A percentile compares a stretch with the other conserved stretches of the same genome.
phyloP scores from a whole-genome alignment of 306 rosid genomes.

The Gastrolobium bilobum region DNA sequence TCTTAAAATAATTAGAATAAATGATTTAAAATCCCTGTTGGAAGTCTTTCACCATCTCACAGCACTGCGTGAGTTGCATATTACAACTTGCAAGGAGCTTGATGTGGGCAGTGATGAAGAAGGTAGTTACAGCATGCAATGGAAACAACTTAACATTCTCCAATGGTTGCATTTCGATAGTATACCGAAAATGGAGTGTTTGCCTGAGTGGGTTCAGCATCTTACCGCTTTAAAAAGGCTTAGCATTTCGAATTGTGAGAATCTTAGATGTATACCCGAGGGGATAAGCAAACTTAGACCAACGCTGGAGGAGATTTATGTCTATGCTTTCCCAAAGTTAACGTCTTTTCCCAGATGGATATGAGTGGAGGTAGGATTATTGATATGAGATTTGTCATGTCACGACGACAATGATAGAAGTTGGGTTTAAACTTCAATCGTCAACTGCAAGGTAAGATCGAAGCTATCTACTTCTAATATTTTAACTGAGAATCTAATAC shows the following conservation, averaged over 20 bases:
- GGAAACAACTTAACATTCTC: neutral
- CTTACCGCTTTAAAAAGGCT: neutral
- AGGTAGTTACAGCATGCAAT: constrained; percentile 21
- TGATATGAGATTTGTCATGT: too few species aligned
- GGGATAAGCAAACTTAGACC: neutral
- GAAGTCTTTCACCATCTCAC: constrained; percentile 15
- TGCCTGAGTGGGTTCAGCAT: constrained; percentile 17
- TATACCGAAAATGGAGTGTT: constrained; percentile 18
- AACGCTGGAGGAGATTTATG: fast-evolving
- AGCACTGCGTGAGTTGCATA: neutral
- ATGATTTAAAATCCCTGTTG: neutral
- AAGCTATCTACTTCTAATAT: too few species aligned
- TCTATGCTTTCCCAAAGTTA: neutral
- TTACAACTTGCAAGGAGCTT: fast-evolving
- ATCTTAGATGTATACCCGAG: neutral
- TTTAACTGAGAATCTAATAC: too few species aligned
- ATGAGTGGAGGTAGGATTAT: too few species aligned
- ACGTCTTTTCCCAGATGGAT: neutral
- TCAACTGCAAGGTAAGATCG: too few species aligned
- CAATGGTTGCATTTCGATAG: fast-evolving
- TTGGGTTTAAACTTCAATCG: too few species aligned
- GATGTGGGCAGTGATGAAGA: constrained; percentile 17
- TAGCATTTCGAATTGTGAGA: fast-evolving
- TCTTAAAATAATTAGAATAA: fast-evolving
- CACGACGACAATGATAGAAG: too few species aligned